Percentiles rank a stretch among this genome's conserved stretches.
phyloP scores from a whole-genome alignment of 2,329 filamentous ascomycete species.

The Tolypocladium cylindrosporum region DNA sequence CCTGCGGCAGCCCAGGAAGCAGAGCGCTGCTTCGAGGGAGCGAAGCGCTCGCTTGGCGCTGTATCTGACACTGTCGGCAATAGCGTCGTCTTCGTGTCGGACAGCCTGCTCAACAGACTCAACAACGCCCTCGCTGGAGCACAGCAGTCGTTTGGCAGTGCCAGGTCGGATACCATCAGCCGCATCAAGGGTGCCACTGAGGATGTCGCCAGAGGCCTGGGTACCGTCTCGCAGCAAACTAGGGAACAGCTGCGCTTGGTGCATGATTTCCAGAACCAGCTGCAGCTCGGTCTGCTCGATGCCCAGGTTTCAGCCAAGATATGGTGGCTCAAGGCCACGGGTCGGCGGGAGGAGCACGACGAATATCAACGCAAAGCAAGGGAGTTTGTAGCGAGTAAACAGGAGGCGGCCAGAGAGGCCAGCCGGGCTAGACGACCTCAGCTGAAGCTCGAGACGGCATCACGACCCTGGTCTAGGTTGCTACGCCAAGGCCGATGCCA shows the following conservation, averaged over 20 bases:
- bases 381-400: slow-evolving; percentile 27
- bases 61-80: slow-evolving; percentile 17
- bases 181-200: slow-evolving; percentile 9
- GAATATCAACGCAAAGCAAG: slow-evolving; percentile 39
- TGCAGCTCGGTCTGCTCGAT: slow-evolving; percentile 35
- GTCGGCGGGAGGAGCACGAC: slow-evolving; percentile 34
- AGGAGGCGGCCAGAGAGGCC: slow-evolving; percentile 18
- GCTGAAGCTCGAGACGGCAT: slow-evolving; percentile 13
- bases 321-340: slow-evolving; percentile 45
- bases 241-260: slow-evolving; percentile 10
- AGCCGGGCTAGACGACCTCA: slow-evolving; percentile 13
- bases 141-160: slow-evolving; percentile 11
- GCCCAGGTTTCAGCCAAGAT: slow-evolving; percentile 48
- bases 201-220: slow-evolving; percentile 9
- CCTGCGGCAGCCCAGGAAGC: slow-evolving; percentile 29
- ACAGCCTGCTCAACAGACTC: slow-evolving; percentile 15
- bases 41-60: slow-evolving; percentile 18
- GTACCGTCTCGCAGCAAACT: slow-evolving; percentile 7
- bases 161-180: slow-evolving; percentile 9
- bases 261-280: slow-evolving; percentile 24
- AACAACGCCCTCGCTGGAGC: slow-evolving; percentile 10
- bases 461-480: slow-evolving; percentile 12
- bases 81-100: slow-evolving; percentile 15
- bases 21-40: slow-evolving; percentile 24
- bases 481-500: slow-evolving; percentile 12